These are phyloP conservation scores for Phytophthora crassamura DNA, from an alignment of 352 stramenopile species.

Conservation along the genomic window DNA sequence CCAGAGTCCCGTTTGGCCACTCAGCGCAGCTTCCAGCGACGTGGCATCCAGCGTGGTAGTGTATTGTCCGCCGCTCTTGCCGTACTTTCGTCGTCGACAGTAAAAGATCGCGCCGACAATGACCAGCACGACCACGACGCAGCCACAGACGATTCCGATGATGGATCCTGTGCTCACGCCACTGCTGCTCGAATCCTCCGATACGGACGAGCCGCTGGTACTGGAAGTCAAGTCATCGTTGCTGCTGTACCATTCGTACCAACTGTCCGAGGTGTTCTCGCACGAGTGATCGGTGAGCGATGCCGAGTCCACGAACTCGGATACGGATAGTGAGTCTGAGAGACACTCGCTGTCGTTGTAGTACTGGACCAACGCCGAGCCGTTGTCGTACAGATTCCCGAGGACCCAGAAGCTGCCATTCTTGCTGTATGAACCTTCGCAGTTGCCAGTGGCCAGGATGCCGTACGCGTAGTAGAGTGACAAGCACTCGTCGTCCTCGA, in stretches of 20 bases:
- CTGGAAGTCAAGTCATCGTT: neutral
- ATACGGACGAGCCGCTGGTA: neutral
- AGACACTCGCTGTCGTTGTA: neutral
- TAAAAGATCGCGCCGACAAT: neutral
- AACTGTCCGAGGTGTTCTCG: neutral
- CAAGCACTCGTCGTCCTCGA: neutral
- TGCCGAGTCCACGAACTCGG: neutral
- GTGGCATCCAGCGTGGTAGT: neutral
- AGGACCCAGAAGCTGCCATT: neutral
- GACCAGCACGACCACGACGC: neutral
- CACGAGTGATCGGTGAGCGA: neutral
- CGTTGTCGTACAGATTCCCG: neutral
- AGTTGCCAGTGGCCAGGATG: constrained; percentile 1
- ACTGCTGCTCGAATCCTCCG: neutral
- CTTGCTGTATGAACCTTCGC: neutral
- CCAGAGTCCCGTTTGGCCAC: constrained; percentile 9
- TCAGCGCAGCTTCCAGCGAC: constrained; percentile 1
- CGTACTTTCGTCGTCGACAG: neutral
- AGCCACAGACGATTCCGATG: neutral
- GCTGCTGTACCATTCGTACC: constrained; percentile 9
- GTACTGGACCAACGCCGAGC: neutral
- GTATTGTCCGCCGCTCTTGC: neutral
- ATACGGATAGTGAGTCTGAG: neutral
- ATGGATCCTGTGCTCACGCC: neutral
- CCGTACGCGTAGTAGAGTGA: neutral